A percentile compares a stretch with the other conserved stretches of the same genome.
phyloP scores from a whole-genome alignment of 163 green algal genomes.

The Botryococcus braunii region DNA sequence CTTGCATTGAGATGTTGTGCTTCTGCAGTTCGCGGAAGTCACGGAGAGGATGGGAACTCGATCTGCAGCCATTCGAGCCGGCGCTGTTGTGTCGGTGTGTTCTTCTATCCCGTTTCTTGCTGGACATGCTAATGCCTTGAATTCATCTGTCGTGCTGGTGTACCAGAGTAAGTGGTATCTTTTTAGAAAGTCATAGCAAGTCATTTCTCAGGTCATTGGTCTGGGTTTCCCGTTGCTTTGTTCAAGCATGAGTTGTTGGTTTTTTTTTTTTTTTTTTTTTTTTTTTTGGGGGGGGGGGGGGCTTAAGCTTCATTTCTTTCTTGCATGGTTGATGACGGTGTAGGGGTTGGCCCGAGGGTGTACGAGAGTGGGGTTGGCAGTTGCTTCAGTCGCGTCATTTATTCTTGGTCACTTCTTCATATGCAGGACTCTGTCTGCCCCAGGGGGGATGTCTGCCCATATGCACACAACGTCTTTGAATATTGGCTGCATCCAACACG shows the following conservation, averaged over 20 bases:
- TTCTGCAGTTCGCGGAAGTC: no score
- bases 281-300: background rate
- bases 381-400: background rate
- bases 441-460: constrained; percentile 67
- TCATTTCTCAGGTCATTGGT: no score
- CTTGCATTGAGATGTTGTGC: background rate
- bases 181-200: no score
- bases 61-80: no score
- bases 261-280: background rate
- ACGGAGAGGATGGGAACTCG: no score
- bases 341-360: background rate
- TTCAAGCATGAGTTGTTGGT: background rate
- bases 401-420: background rate
- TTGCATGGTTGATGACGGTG: background rate
- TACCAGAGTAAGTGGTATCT: no score
- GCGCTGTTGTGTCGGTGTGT: no score
- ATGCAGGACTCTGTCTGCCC: constrained; percentile 46
- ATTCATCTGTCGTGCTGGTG: no score
- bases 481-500: constrained; percentile 79
- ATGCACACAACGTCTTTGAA: constrained; percentile 85
- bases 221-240: no score
- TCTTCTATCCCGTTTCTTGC: no score
- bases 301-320: background rate
- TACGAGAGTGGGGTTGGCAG: background rate
- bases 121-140: no score